A percentile compares a stretch with the other conserved stretches of the same genome.
Conservation (phyloP, 2,329 filamentous ascomycete genomes). For the Ascochyta pisi region DNA sequence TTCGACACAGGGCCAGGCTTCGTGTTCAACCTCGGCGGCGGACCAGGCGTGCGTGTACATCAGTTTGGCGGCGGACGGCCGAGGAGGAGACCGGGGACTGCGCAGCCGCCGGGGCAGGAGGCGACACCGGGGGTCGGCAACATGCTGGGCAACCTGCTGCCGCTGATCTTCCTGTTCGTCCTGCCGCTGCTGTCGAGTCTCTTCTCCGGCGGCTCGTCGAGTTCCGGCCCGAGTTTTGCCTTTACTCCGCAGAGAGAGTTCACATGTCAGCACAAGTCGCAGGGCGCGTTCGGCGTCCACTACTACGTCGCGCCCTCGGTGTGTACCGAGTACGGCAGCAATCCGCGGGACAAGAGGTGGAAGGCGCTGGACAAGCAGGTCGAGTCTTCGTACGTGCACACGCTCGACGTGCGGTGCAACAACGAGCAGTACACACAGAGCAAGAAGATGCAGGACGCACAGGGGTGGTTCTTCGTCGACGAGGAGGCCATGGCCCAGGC, state of each 20-base stretch:
- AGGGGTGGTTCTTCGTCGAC: conserved; percentile 88
- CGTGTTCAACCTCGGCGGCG: conserved; percentile 93
- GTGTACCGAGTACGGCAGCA: conserved; percentile 68
- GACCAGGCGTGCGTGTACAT: conserved; percentile 90
- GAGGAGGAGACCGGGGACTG: conserved; percentile 70
- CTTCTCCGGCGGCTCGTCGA: conserved; percentile 63
- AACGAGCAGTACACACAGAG: conserved; percentile 71
- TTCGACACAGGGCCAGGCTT: conserved; percentile 86
- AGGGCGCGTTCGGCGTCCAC: conserved; percentile 70
- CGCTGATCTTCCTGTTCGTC: conserved; percentile 83
- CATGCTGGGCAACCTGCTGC: conserved; percentile 76
- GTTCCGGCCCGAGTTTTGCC: conserved; percentile 72
- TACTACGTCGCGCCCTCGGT: conserved; percentile 88
- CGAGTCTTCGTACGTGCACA: conserved; percentile 74
- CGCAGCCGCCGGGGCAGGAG: conserved; percentile 63
- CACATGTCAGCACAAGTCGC: conserved; percentile 74
- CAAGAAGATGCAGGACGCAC: conserved; percentile 75
- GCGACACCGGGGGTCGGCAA: conserved; percentile 58
- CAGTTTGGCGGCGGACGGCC: conserved; percentile 88
- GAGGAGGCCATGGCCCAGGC: conserved; percentile 79
- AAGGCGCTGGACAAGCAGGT: conserved; percentile 77
- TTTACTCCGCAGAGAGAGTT: conserved; percentile 77
- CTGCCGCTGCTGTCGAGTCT: conserved; percentile 82
- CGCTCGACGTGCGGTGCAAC: conserved; percentile 75
- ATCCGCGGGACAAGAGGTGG: conserved; percentile 64